Base-by-base conservation (phyloP, 768 basidiomycete species). In the Tricholoma flavovirens region DNA sequence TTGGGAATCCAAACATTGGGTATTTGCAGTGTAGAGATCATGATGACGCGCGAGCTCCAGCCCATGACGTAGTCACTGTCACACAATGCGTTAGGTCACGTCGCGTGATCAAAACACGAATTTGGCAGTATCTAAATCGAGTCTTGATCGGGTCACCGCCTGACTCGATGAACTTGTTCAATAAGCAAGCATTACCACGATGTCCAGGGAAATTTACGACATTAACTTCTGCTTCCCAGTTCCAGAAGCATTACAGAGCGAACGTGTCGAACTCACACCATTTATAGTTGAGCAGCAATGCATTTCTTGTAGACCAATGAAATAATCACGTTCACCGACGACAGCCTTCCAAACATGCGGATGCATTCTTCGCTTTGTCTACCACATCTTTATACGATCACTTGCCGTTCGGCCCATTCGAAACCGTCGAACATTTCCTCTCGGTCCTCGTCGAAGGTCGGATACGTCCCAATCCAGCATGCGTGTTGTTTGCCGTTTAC, bases 191-290 rank as follows among this genome's bases (percentile, higher is more conserved):
- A 53, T 43, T 10, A 36, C 2, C 40, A 52, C 14, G 4, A 56
- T 56, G 49, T 48, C 36, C 29, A 29, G 19, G 12, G 58, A 62
- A 24, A 56, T 54, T 42, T 71, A 73, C 59, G 70, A 81, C 54
- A 32, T 72, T 55, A 81, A 84, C 55, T 83, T 84, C 62, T 79
- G 76, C 56, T 81, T 78, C 59, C 73, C 77, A 1, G 66, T 82
- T 1, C 76, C 73, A 2, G 65, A 73, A 17, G 58, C 48, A 6
- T 66, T 84, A 12, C 74, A 82, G 59, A 82, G 69, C 57, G 74
- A 77, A 11, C 69, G 76, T 17, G 63, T 84, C n/a, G 75, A 69
- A 54, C 67, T 85, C 15, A 71, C 71, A 0, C 81, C 81, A 1
- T 84, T 84, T 65, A 65, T 77, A 36, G 79, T 80, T 56, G 56